phyloP scores from a whole-genome alignment of 2,329 filamentous ascomycete species.

The Claviceps citrina region DNA sequence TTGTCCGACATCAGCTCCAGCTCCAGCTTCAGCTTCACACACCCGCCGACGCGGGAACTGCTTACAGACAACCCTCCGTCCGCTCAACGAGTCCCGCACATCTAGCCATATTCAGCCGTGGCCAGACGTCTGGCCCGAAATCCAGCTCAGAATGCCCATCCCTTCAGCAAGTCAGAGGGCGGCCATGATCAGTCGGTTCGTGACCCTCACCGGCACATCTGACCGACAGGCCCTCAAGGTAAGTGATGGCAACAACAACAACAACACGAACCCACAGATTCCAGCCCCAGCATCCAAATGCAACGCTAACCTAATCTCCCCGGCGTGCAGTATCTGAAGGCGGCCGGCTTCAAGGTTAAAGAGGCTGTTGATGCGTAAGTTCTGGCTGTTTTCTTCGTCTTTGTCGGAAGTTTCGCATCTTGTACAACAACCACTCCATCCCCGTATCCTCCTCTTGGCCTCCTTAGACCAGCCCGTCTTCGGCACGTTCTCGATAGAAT shows the following conservation, averaged over 20 bases:
- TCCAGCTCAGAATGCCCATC: constrained; percentile 21
- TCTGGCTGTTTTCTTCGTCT: neutral
- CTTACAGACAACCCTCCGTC: neutral
- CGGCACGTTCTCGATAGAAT: neutral
- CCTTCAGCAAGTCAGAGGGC: constrained; percentile 24
- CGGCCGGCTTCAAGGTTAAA: constrained; percentile 33
- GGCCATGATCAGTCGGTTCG: constrained; percentile 26
- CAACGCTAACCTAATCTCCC: constrained; percentile 14
- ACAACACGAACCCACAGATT: neutral
- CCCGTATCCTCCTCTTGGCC: neutral
- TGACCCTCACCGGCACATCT: constrained; percentile 26
- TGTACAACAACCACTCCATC: too few relatives aligned
- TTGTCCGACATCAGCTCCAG: neutral
- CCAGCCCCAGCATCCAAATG: neutral
- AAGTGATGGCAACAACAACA: constrained; percentile 13
- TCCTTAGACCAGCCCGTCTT: neutral
- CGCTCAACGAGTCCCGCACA: neutral
- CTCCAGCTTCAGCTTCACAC: too few relatives aligned
- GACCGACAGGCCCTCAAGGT: constrained; percentile 31
- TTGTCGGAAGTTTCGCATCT: neutral
- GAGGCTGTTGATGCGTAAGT: constrained; percentile 44
- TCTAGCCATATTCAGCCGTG: neutral
- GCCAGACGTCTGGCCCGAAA: neutral
- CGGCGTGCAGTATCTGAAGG: constrained; percentile 30
- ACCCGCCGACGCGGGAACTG: neutral